phyloP scores from a whole-genome alignment of 208 protist genomes.

The Phytomonas serpens region DNA sequence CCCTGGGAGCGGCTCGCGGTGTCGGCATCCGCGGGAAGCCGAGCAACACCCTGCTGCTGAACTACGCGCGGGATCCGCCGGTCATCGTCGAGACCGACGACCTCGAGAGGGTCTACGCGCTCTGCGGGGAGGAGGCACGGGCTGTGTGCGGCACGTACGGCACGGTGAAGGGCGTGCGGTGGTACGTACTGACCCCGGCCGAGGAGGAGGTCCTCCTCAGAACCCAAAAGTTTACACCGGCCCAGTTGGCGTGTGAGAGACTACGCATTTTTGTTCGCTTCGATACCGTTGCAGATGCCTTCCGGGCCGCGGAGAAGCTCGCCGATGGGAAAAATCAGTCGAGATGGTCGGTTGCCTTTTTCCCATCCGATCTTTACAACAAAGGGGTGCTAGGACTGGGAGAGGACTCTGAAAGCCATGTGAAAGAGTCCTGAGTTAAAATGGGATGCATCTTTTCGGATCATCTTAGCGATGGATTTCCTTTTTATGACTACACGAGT shows the following conservation, averaged over 20 bases:
- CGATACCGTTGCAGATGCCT: slow-evolving; percentile 72
- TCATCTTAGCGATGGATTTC: neutral
- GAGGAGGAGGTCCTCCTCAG: slow-evolving; percentile 13
- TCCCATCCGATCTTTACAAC: slow-evolving; percentile 50
- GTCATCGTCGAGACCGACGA: slow-evolving; percentile 2
- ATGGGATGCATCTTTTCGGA: neutral
- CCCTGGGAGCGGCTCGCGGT: neutral
- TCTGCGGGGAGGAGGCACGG: slow-evolving; percentile 28
- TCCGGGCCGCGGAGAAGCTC: slow-evolving; percentile 67
- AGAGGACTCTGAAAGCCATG: slow-evolving; percentile 12
- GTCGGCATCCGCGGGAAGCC: slow-evolving; percentile 38
- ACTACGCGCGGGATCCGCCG: slow-evolving; percentile 26
- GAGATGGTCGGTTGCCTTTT: slow-evolving; percentile 48
- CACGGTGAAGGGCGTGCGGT: slow-evolving; percentile 43
- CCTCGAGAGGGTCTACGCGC: slow-evolving; percentile 12
- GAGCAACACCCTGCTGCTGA: slow-evolving; percentile 70
- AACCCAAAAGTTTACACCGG: neutral
- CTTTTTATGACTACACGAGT: neutral
- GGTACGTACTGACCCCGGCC: slow-evolving; percentile 18
- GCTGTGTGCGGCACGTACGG: slow-evolving; percentile 41
- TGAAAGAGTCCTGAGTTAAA: neutral
- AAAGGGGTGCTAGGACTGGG: slow-evolving; percentile 26
- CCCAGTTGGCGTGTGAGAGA: slow-evolving; percentile 20
- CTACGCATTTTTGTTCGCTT: slow-evolving; percentile 78
- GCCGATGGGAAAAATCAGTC: slow-evolving; percentile 9